Base-by-base conservation (phyloP, 208 protist species). In the Trypanosoma lewisi region DNA sequence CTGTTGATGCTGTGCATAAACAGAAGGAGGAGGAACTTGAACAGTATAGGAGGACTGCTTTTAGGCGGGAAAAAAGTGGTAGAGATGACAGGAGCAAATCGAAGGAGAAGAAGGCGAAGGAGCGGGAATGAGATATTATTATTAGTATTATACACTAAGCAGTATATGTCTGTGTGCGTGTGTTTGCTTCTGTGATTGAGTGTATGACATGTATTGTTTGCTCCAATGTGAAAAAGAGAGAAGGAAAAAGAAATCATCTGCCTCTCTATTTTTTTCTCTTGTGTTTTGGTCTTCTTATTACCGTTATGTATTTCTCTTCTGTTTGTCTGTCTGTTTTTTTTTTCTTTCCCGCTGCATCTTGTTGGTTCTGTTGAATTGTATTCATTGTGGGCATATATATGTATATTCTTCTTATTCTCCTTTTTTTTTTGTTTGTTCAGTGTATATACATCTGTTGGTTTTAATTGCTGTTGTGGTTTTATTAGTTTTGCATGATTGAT, bases 21-120 rank as follows among this genome's bases (percentile, higher is more conserved):
- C 87, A 94, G 70, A 96, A 94, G 73, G 90, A 96, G 36, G 90
- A 93, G 51, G 89, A 95, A 66, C 75, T 95, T 30, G 85, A 93
- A 63, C 80, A 89, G 68, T 91, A 91, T 70, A 77, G 85, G 44
- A 85, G 81, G 64, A 56, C 50, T 37, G 44, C 63, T 23, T 69
- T 14, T 36, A 80, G 73, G 62, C 44, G 63, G 37, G 74, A 74
- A 23, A 72, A 72, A 48, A 30, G n/a, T 33, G 60, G 17, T 3
- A 67, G 70, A 21, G 50, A 75, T 19, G 63, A 65, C 30, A 21
- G 31, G 19, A 53, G n/a, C 27, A 47, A 57, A 7, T 16, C 25
- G 51, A 58, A 58, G 14, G 37, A 41, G 34, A 44, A 55, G 47
- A 55, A 52, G 21, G 21, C 21, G 21, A 41, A 27, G 12, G 44